Percentiles rank a stretch among this genome's conserved stretches.
Conservation (phyloP, 352 stramenopile species). For the Globisporangium orthogonon region DNA sequence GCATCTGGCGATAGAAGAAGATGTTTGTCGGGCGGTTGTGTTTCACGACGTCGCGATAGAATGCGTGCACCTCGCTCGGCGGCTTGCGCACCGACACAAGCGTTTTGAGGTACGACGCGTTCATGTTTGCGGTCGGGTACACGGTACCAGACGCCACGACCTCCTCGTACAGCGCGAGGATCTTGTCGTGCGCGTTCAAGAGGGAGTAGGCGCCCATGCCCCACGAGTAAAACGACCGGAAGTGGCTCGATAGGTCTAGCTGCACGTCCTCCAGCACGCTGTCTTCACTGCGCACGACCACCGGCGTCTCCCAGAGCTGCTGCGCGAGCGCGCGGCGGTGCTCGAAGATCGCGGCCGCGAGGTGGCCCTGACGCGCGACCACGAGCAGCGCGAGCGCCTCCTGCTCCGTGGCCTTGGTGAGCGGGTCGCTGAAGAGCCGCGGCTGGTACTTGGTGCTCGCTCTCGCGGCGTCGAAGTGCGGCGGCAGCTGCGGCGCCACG, state of each 20-base stretch:
- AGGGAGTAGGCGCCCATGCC: conserved; percentile 36
- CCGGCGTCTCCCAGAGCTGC: conserved; percentile 16
- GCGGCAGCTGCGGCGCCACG: conserved; percentile 3
- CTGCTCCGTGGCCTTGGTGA: conserved; percentile 58
- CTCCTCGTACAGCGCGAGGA: conserved; percentile 48
- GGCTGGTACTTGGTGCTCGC: conserved; percentile 43
- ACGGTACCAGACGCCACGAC: conserved; percentile 22
- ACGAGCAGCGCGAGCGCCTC: conserved; percentile 56
- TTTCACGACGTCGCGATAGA: conserved; percentile 33
- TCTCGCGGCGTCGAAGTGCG: conserved; percentile 12
- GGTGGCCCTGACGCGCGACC: conserved; percentile 17
- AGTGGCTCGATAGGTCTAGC: conserved; percentile 31
- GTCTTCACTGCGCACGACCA: conserved; percentile 17
- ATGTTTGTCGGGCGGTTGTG: conserved; percentile 41
- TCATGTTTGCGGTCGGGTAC: conserved; percentile 67
- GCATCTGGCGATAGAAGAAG: conserved; percentile 56
- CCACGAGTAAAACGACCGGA: conserved; percentile 70
- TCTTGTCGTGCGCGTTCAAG: conserved; percentile 18
- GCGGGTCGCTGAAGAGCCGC: conserved; percentile 45
- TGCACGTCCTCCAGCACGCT: conserved; percentile 29
- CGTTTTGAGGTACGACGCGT: conserved; percentile 40
- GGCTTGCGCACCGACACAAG: conserved; percentile 27
- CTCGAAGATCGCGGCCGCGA: conserved; percentile 42
- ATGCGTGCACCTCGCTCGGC: conserved; percentile 34
- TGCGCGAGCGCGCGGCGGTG: conserved; percentile 36